phyloP scores from a whole-genome alignment of 208 protist species.

The Leishmania tarentolae region DNA sequence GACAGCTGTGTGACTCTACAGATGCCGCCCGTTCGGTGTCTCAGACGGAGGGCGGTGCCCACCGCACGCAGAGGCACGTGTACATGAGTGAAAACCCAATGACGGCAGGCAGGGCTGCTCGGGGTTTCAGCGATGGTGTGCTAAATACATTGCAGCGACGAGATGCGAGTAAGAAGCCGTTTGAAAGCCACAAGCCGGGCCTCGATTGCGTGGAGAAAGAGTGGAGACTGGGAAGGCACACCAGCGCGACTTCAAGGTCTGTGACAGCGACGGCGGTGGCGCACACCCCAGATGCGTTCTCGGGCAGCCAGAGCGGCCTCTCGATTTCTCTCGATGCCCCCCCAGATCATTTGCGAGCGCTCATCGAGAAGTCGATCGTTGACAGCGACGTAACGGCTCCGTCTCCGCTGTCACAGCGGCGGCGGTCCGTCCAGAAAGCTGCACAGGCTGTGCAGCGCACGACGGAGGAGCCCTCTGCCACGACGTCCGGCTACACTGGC shows the following conservation, averaged over 20 bases:
- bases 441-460: conserved; percentile 29
- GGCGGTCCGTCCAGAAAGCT: conserved; percentile 21
- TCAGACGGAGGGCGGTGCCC: background rate
- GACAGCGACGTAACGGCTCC: background rate
- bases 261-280: background rate
- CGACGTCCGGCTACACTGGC: background rate
- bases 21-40: background rate
- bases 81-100: conserved; percentile 23
- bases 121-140: conserved; percentile 5
- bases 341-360: conserved; percentile 27
- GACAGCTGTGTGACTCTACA: background rate
- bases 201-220: background rate
- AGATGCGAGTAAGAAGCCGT: background rate
- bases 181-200: background rate
- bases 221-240: background rate
- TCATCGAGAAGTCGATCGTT: conserved; percentile 28
- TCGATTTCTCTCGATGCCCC: conserved; percentile 22
- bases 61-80: background rate
- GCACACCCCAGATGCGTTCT: background rate
- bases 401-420: conserved; percentile 4
- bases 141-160: conserved; percentile 14
- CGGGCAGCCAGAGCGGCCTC: background rate
- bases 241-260: background rate
- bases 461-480: background rate
- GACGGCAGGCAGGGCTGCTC: background rate